Evolutionary conservation across 257 asterid species (phyloP), one percentile per base, ranked within the genome.

Genomic region (Penstemon davidsonii): DNA sequence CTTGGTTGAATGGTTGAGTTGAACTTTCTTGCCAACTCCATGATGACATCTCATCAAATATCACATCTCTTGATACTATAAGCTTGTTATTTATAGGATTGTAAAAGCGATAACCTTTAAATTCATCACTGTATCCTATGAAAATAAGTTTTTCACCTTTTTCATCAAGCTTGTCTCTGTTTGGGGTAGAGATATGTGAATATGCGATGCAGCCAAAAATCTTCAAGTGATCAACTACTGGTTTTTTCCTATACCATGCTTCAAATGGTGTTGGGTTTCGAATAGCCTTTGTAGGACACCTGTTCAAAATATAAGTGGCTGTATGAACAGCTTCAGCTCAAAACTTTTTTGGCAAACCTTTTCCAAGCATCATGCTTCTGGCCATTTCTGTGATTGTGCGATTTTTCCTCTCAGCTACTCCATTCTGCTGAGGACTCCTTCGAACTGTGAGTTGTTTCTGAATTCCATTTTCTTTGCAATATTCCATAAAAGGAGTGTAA

Each of bases 1-100:
- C 18, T 47, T 33, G 15, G 6, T 33, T 4, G 4, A 47, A 7
- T 33, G 33, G 25, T 49, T 64, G 39, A 18, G 57, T 4, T 1
- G 55, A 15, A 12, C 45, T 10, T 45, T 49, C 62, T 54, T 60
- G 33, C 60, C 71, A 68, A 0, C 45, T 56, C 67, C 79, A 62
- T 12, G 56, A 4, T 10, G 25, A 38, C 12, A 13, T 8, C 61
- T 74, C 74, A 54, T 75, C 62, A 54, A 75, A 68, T 15, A 54
- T 11, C 4, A 74, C 73, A 60, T 74, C 60, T 39, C 78, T 55
- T 37, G 65, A 74, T 8, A 75, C 19, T 3, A 50, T 8, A 2
- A 68, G 9, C 38, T 68, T 46, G 2, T 33, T 41, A 3, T 18
- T 55, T 15, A 6, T 12, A 2, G 71, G 56, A 55, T 75, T 18